A percentile compares a stretch with the other conserved stretches of the same genome.
phyloP scores from a whole-genome alignment of 768 basidiomycete genomes.

The Panellus pusillus region DNA sequence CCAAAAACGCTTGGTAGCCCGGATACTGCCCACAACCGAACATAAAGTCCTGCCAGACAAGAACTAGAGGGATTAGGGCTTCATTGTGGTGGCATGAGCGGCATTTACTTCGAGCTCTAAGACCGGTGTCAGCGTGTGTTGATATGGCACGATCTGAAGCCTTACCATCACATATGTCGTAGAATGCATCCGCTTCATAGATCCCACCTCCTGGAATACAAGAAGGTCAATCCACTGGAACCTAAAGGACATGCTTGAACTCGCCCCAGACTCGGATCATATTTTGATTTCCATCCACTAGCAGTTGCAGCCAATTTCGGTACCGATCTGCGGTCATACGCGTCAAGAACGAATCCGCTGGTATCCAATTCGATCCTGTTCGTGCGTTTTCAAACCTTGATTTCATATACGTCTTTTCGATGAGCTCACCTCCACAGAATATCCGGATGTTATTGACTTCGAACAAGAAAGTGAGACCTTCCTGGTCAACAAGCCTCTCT shows the following conservation, averaged over 20 bases:
- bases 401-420: not conserved
- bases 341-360: conserved; percentile 88
- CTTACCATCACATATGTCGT: conserved; percentile 77
- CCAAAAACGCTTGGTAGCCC: conserved; percentile 77
- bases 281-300: conserved; percentile 91
- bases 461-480: conserved; percentile 85
- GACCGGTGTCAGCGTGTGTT: not conserved
- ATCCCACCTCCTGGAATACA: conserved; percentile 52
- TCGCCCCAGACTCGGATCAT: conserved; percentile 91
- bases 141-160: conserved; percentile 8
- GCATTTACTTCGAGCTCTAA: conserved; percentile 59
- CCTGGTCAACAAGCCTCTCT: conserved; percentile 72
- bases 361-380: conserved; percentile 89
- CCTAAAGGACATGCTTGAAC: too few relatives aligned
- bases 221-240: too few relatives aligned
- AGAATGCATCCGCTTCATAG: conserved; percentile 82
- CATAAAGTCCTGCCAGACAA: conserved; percentile 98
- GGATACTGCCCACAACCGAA: conserved; percentile 96
- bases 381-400: not conserved
- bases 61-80: conserved; percentile 39
- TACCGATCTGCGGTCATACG: conserved; percentile 66
- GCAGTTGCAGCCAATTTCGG: conserved; percentile 77
- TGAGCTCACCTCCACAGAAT: conserved; percentile 73
- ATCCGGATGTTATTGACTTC: conserved; percentile 87
- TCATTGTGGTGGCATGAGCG: not conserved